phyloP scores from a whole-genome alignment of 2,329 filamentous ascomycete species.

The Fusarium setosum region DNA sequence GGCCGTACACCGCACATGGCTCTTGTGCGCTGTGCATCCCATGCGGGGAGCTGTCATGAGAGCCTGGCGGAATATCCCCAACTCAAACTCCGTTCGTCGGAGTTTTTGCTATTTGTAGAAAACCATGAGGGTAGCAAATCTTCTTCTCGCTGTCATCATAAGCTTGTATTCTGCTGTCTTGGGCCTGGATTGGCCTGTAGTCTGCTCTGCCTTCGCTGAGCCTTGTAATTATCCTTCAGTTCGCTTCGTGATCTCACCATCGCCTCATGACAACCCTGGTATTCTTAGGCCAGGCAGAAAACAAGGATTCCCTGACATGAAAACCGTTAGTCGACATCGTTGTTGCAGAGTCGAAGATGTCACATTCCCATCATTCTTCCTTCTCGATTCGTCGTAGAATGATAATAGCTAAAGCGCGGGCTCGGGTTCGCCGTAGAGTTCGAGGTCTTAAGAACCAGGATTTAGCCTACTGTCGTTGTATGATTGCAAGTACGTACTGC shows the following conservation, averaged over 20 bases:
- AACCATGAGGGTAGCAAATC: too few relatives aligned
- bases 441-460: neutral
- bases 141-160: neutral
- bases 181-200: neutral
- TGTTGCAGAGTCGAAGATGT: slow-evolving; percentile 2
- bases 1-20: slow-evolving; percentile 17
- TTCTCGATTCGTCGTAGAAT: slow-evolving; percentile 12
- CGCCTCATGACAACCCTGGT: neutral
- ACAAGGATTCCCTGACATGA: slow-evolving; percentile 23
- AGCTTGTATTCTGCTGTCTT: neutral
- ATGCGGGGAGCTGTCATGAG: slow-evolving; percentile 21
- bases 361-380: slow-evolving; percentile 24
- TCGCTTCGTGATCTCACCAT: neutral
- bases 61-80: neutral
- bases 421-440: slow-evolving; percentile 11
- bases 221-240: neutral
- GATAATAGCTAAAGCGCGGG: too few relatives aligned
- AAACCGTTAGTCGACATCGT: neutral
- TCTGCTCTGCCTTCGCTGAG: neutral
- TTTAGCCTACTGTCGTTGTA: neutral
- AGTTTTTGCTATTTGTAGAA: too few relatives aligned
- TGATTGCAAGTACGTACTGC: neutral
- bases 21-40: slow-evolving; percentile 14
- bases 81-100: neutral
- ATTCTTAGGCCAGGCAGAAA: neutral